Conservation (phyloP, 164 flowering plant species). For the Aristolochia contorta region DNA sequence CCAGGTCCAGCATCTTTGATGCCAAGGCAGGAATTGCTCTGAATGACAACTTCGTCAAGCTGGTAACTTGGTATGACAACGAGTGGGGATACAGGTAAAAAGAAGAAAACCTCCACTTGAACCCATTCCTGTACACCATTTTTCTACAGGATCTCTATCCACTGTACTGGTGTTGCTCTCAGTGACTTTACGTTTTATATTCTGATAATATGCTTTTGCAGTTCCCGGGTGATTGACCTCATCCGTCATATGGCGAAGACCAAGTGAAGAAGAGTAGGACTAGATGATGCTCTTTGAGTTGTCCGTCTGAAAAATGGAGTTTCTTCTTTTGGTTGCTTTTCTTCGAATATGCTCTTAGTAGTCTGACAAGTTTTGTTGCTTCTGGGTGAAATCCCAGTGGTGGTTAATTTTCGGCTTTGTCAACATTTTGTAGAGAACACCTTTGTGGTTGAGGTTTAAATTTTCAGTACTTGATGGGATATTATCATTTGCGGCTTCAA, state of each 20-base stretch:
- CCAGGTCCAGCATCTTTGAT: conserved; percentile 93
- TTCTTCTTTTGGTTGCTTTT: not conserved
- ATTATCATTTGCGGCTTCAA: too few species aligned
- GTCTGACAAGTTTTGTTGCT: not conserved
- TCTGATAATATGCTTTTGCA: too few species aligned
- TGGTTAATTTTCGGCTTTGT: not conserved
- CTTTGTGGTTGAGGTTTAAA: too few species aligned
- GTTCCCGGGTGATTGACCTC: conserved; percentile 10
- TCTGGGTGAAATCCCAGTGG: too few species aligned
- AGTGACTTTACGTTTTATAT: too few species aligned
- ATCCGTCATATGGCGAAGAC: conserved; percentile 13
- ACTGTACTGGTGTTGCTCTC: too few species aligned
- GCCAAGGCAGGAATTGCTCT: conserved; percentile 97
- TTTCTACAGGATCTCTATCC: too few species aligned
- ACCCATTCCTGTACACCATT: too few species aligned
- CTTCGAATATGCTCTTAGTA: not conserved
- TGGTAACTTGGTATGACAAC: conserved; percentile 92
- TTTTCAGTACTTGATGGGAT: too few species aligned
- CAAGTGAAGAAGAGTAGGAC: not conserved
- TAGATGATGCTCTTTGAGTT: not conserved
- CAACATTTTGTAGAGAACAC: not conserved
- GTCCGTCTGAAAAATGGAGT: not conserved
- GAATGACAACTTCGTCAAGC: conserved; percentile 61
- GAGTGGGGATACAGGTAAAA: conserved; percentile 88
- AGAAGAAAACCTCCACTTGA: not conserved